Conservation (phyloP, 768 basidiomycete species). For the Kwoniella shandongensis region DNA sequence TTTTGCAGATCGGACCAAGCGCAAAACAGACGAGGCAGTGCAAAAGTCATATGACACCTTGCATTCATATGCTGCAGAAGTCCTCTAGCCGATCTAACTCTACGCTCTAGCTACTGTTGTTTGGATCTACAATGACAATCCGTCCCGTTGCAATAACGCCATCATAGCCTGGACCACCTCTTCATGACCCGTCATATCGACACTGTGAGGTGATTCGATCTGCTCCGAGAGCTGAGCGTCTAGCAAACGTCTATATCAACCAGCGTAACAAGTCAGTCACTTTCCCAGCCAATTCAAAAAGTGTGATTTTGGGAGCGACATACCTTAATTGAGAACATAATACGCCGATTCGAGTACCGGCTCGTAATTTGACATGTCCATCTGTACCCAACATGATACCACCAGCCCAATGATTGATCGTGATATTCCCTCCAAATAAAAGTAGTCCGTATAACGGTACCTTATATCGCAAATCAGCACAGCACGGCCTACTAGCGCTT, state of each 20-base stretch:
- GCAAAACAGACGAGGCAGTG: too few species aligned
- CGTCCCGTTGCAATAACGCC: conserved; percentile 54
- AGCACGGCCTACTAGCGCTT: background rate
- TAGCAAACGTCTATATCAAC: conserved; percentile 61
- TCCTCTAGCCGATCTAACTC: too few species aligned
- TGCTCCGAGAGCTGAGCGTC: conserved; percentile 67
- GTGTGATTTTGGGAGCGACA: conserved; percentile 13
- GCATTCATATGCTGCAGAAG: too few species aligned
- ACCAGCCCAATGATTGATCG: conserved; percentile 77
- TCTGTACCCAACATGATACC: conserved; percentile 64
- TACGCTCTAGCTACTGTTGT: too few species aligned
- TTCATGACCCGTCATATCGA: conserved; percentile 59
- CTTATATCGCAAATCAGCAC: too few species aligned
- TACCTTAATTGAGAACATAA: conserved; percentile 83
- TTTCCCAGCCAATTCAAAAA: too few species aligned
- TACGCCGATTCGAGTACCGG: conserved; percentile 87
- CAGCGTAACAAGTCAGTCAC: too few species aligned
- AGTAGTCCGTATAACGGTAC: conserved; percentile 84
- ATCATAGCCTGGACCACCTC: conserved; percentile 59
- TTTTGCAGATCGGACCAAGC: too few species aligned
- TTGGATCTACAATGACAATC: conserved; percentile 27
- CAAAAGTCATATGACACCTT: too few species aligned
- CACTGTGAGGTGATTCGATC: conserved; percentile 60
- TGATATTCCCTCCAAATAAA: conserved; percentile 76
- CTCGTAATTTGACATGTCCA: conserved; percentile 64